Conservation (phyloP, 441 rosid genomes). For the Erodium texanum region DNA sequence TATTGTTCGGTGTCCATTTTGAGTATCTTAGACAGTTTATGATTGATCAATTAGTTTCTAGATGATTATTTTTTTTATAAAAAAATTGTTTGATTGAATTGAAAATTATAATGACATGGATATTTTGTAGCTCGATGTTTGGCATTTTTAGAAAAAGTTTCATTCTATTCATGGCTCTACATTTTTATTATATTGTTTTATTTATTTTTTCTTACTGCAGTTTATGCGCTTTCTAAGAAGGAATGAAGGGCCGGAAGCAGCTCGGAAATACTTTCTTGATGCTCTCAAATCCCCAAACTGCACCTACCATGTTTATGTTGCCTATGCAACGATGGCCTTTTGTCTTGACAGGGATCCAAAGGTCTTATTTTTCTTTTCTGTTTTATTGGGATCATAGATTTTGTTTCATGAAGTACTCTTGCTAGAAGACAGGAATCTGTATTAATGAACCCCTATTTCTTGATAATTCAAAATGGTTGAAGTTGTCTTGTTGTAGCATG, state of each 20-base stretch:
- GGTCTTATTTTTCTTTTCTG: conserved; percentile 34
- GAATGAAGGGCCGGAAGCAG: conserved; percentile 91
- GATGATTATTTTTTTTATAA: neutral
- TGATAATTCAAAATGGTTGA: neutral
- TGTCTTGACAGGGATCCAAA: conserved; percentile 91
- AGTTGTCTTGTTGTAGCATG: neutral
- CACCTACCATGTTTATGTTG: conserved; percentile 87
- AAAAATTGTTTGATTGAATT: neutral
- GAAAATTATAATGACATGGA: neutral
- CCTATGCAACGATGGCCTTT: conserved; percentile 87
- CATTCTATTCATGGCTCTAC: neutral
- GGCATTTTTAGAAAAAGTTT: neutral
- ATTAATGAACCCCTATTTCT: neutral
- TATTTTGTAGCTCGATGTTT: neutral
- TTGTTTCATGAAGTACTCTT: neutral
- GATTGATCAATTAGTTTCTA: neutral
- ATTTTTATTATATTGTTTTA: neutral
- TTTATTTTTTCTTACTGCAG: conserved; percentile 32
- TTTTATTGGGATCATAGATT: neutral
- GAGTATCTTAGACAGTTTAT: neutral
- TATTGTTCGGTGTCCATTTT: neutral
- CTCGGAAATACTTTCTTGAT: conserved; percentile 90
- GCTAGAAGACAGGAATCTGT: neutral
- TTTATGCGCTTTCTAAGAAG: conserved; percentile 84
- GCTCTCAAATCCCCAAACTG: conserved; percentile 80